phyloP scores from a whole-genome alignment of 768 basidiomycete genomes.

The Russula sp. region DNA sequence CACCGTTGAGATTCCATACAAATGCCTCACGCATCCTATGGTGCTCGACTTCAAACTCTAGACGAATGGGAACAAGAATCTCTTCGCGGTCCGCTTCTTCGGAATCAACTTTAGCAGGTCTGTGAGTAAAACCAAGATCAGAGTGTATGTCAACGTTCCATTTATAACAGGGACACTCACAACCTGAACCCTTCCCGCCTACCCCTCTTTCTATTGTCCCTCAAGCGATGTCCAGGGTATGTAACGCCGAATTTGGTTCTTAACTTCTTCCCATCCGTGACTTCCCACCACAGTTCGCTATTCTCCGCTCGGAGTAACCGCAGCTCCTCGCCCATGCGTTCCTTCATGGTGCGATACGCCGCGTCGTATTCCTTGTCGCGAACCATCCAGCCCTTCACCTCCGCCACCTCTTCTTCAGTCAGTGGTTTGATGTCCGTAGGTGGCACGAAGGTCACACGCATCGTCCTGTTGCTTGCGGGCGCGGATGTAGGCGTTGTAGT shows the following conservation, averaged over 20 bases:
- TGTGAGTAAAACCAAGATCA: conserved; percentile 27
- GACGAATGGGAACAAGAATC: conserved; percentile 86
- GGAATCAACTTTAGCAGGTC: conserved; percentile 53
- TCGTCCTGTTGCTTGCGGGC: conserved; percentile 49
- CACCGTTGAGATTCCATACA: conserved; percentile 94
- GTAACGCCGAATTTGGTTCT: conserved; percentile 44
- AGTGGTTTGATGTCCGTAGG: conserved; percentile 48
- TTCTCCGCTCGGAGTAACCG: conserved; percentile 39
- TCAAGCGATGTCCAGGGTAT: conserved; percentile 44
- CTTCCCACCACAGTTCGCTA: conserved; percentile 58
- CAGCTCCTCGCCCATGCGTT: conserved; percentile 47
- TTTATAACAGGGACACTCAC: conserved; percentile 44
- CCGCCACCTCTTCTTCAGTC: conserved; percentile 41
- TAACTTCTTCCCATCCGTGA: conserved; percentile 43
- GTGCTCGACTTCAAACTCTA: conserved; percentile 94
- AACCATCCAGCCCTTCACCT: conserved; percentile 59
- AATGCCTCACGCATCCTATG: conserved; percentile 94
- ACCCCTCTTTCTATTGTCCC: conserved; percentile 44
- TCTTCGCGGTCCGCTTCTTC: conserved; percentile 63
- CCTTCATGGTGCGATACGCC: conserved; percentile 43
- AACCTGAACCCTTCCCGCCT: conserved; percentile 66
- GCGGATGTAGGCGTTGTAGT: conserved; percentile 38
- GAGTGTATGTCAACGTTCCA: background rate
- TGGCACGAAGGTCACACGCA: conserved; percentile 57
- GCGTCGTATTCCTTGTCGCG: conserved; percentile 55